Evolutionary conservation across 129 eudicot genomes (phyloP), one percentile per base, ranked within the genome.

Genomic region (Erigeron canadensis): DNA sequence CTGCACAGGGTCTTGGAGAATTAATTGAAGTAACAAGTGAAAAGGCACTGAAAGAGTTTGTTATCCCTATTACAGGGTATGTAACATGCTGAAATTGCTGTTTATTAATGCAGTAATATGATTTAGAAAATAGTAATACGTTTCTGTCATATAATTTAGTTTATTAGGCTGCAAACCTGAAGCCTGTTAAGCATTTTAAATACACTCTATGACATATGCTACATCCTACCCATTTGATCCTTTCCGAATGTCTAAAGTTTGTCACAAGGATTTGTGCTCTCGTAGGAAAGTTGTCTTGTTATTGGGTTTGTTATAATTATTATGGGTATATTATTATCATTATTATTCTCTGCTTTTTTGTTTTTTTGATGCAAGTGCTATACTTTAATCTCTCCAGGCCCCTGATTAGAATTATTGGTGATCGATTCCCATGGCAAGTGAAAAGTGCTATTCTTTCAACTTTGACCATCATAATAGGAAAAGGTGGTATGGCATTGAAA

Each of bases 361-460:
- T 13, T 22, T 54, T 13, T 22, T 54, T 81, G 81, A 71, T 70
- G 71, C 17, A 21, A n/a, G 18, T 58, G 40, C n/a, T 63, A 10
- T 18, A 12, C 19, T 18, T 70, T 46, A 54, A 44, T 73, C 13
- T 19, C n/a, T 81, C 22, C 82, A 94, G 99, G 85, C 99, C 99
- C 13, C 72, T 95, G 56, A 95, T 95, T 78, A 94, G 99, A 71
- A 95, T 95, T 61, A 84, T 95, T 34, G 99, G 99, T 11, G 99
- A 95, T 79, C 86, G 97, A 50, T 95, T 88, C 73, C 94, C 99
- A 6, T 90, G 97, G 99, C 99, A 95, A 85, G 99, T 95, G 57
- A 95, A 95, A 83, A 95, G 97, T 80, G 99, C 99, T 66, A 95
- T 95, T 81, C 79, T 95, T 44, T 90, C 99, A 10, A 95, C 99